Conservation (phyloP, 805 yeast genomes). For the Cephaloascus albidus region DNA sequence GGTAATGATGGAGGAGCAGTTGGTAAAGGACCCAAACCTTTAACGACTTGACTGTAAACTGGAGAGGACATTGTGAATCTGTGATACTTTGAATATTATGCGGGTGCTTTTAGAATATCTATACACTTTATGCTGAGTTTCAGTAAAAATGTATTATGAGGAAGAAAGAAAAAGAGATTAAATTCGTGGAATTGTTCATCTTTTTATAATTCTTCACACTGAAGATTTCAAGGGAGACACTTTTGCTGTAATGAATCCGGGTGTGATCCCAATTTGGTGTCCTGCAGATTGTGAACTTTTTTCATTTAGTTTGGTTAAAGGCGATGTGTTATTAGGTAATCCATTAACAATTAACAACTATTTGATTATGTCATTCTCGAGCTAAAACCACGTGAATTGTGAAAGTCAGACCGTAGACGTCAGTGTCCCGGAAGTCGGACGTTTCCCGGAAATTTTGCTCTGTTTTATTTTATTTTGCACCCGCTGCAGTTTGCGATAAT, state of each 20-base stretch:
- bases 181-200: neutral
- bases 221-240: neutral
- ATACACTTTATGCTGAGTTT: no score
- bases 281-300: neutral
- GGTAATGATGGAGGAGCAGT: conserved; percentile 39
- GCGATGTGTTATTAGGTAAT: neutral
- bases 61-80: neutral
- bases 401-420: no score
- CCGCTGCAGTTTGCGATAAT: no score
- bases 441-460: no score
- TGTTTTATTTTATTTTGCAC: no score
- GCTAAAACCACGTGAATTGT: no score
- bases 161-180: neutral
- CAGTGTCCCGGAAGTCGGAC: no score
- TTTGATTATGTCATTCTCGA: neutral
- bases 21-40: conserved; percentile 32
- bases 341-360: neutral
- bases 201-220: no score
- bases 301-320: neutral
- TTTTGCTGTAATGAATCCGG: neutral
- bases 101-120: neutral
- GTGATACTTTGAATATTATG: neutral
- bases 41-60: neutral
- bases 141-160: no score
- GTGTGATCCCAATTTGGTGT: neutral